Conservation (phyloP, 352 stramenopile genomes). For the Pythium diclinum region DNA sequence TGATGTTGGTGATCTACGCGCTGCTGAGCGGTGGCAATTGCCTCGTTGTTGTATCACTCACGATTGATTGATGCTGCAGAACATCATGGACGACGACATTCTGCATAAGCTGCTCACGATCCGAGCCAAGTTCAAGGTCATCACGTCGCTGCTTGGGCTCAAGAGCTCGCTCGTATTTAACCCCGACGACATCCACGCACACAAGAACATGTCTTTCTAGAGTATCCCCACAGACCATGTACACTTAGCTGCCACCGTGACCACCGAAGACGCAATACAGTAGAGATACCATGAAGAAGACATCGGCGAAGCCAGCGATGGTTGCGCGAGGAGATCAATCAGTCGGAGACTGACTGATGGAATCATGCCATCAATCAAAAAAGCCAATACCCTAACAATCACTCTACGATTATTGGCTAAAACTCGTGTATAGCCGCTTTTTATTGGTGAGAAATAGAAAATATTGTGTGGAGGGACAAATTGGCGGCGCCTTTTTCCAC, state of each 20-base stretch:
- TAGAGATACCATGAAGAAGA: background rate
- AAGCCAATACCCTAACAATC: background rate
- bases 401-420: background rate
- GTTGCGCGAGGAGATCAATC: no score
- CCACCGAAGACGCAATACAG: background rate
- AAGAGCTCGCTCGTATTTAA: constrained; percentile 63
- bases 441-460: constrained; percentile 24
- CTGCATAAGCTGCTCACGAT: constrained; percentile 66
- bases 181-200: constrained; percentile 56
- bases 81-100: constrained; percentile 78
- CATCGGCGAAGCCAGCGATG: no score
- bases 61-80: constrained; percentile 34
- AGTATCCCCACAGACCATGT: background rate
- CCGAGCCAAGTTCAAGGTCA: constrained; percentile 82
- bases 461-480: constrained; percentile 16
- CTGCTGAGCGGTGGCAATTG: no score
- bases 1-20: background rate
- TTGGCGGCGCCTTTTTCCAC: background rate
- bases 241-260: background rate
- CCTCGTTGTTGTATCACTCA: background rate
- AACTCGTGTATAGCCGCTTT: background rate
- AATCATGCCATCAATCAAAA: no score
- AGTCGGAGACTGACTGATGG: no score
- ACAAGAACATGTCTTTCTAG: constrained; percentile 87
- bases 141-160: constrained; percentile 56